Evolutionary conservation across 2,329 filamentous ascomycete species (phyloP).

Genomic region (Fusarium devonianum): DNA sequence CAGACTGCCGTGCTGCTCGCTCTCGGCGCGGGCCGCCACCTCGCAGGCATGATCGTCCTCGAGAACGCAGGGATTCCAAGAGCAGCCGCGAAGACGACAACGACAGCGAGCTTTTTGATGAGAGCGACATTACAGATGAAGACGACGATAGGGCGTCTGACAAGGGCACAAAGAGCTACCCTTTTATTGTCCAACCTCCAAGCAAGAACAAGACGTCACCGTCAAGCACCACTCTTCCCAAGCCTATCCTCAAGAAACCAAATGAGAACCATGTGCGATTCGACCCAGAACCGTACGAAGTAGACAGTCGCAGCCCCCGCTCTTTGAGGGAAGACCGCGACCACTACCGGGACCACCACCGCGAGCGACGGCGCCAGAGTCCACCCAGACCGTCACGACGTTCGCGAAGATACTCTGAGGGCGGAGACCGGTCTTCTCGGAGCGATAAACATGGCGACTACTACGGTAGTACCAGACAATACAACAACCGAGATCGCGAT

Average conservation of each 20-base stretch:
- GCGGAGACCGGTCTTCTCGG: slow-evolving; percentile 34
- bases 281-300: slow-evolving; percentile 56
- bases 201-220: slow-evolving; percentile 46
- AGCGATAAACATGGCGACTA: slow-evolving; percentile 49
- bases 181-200: slow-evolving; percentile 49
- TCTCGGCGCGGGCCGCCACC: slow-evolving; percentile 18
- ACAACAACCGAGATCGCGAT: slow-evolving; percentile 52
- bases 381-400: slow-evolving; percentile 34
- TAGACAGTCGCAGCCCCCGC: slow-evolving; percentile 45
- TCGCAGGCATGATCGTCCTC: slow-evolving; percentile 16
- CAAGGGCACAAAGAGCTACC: slow-evolving; percentile 46
- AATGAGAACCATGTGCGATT: slow-evolving; percentile 65
- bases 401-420: slow-evolving; percentile 40
- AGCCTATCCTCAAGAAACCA: slow-evolving; percentile 68
- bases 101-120: slow-evolving; percentile 42
- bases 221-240: slow-evolving; percentile 53
- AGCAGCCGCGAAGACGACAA: slow-evolving; percentile 46
- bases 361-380: slow-evolving; percentile 31
- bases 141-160: slow-evolving; percentile 45
- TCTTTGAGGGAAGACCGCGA: slow-evolving; percentile 46
- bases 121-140: slow-evolving; percentile 45
- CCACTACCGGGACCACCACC: slow-evolving; percentile 35
- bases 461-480: slow-evolving; percentile 40
- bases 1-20: slow-evolving; percentile 55
- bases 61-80: slow-evolving; percentile 44